Conservation (phyloP, 2,329 filamentous ascomycete species). For the Pezicula radicicola region DNA sequence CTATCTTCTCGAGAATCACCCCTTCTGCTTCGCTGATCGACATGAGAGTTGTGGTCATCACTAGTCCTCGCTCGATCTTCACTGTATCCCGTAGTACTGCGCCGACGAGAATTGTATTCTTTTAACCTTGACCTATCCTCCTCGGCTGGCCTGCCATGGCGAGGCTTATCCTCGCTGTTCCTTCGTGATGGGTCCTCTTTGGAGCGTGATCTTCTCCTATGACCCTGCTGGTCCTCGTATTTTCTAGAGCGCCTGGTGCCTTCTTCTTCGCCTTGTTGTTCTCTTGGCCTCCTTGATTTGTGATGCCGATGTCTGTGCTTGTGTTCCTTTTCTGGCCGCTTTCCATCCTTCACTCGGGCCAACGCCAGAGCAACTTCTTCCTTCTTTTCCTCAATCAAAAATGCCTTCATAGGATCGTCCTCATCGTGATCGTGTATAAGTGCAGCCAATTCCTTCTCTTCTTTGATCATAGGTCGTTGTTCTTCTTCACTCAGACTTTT, state of each 20-base stretch:
- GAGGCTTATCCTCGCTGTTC: neutral
- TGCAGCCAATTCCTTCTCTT: constrained; percentile 76
- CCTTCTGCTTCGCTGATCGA: constrained; percentile 5
- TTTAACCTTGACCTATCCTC: constrained; percentile 5
- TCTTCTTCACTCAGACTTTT: constrained; percentile 38
- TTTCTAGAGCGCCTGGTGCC: constrained; percentile 11
- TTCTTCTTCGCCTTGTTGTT: constrained; percentile 6
- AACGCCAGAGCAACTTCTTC: constrained; percentile 77
- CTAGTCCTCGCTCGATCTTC: constrained; percentile 5
- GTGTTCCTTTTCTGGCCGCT: constrained; percentile 16
- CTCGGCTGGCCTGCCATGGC: constrained; percentile 2
- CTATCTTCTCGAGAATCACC: constrained; percentile 10
- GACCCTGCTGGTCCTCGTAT: constrained; percentile 6
- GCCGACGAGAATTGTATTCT: constrained; percentile 5
- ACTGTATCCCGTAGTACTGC: constrained; percentile 8
- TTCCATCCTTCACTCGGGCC: constrained; percentile 41
- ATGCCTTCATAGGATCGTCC: constrained; percentile 96
- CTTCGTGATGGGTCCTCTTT: neutral
- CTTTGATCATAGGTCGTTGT: constrained; percentile 65
- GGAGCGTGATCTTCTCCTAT: constrained; percentile 14
- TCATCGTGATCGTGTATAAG: constrained; percentile 82
- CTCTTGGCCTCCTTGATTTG: constrained; percentile 15
- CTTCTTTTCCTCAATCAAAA: constrained; percentile 85
- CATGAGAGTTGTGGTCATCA: neutral
- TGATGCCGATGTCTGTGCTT: constrained; percentile 23